Percentiles rank a stretch among this genome's conserved stretches.
These are phyloP conservation scores for Dioszegia hungarica DNA, from an alignment of 768 basidiomycete genomes.

Conservation along the genomic window DNA sequence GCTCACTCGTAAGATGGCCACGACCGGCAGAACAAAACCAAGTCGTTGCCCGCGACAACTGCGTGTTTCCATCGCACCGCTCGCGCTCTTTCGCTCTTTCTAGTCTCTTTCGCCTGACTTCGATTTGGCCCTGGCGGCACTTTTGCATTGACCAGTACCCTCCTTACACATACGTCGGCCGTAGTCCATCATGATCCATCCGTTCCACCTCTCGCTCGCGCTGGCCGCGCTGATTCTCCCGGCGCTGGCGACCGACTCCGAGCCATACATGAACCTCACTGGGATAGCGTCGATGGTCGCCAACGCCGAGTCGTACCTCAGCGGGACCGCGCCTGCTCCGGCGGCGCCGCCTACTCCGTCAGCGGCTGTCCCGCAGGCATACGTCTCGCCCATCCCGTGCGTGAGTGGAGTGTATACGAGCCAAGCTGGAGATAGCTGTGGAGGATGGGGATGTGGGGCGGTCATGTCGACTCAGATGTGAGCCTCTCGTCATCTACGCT, in stretches of 20 bases:
- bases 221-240: neutral
- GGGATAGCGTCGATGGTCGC: neutral
- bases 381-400: slow-evolving; percentile 17
- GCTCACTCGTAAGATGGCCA: too few species aligned
- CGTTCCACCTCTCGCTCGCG: neutral
- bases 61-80: too few species aligned
- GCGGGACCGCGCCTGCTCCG: neutral
- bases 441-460: slow-evolving; percentile 27
- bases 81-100: too few species aligned
- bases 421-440: slow-evolving; percentile 19
- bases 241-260: neutral
- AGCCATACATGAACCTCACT: neutral
- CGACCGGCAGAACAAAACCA: too few species aligned
- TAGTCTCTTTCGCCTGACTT: too few species aligned
- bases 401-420: slow-evolving; percentile 6
- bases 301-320: neutral
- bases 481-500: neutral
- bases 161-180: too few species aligned
- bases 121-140: too few species aligned
- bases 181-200: neutral
- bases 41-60: too few species aligned
- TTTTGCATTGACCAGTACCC: too few species aligned
- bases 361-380: slow-evolving; percentile 2
- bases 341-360: neutral
- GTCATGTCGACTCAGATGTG: slow-evolving; percentile 13